Evolutionary conservation across 2,329 filamentous ascomycete genomes (phyloP), one percentile per base, ranked within the genome.

Genomic region (Aspergillus latus): DNA sequence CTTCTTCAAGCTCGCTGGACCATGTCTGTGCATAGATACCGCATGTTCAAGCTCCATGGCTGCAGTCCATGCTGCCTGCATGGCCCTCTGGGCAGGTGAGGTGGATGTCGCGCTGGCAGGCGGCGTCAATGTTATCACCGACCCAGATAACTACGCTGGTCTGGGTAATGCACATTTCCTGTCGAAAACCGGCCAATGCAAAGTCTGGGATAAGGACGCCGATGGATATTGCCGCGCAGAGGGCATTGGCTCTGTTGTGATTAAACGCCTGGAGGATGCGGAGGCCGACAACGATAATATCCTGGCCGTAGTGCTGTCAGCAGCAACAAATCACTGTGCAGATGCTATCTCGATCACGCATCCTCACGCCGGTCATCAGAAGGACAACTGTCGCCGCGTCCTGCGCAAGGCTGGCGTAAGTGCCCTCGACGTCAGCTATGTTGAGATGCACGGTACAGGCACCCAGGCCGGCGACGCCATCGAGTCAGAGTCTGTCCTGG

Each of bases 91-190:
- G 82, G 81, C 82, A 2, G 83, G 85, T 49, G 90, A 94, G 62
- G 89, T 86, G 59, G 89, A 94, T 66, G 92, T 87, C 5, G 90
- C 88, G 1, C 84, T 92, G 30, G 88, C 89, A 2, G 90, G 90
- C 54, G 90, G 90, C 57, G 75, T 89, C 8, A 91, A 89, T 52
- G 39, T 70, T 2, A 80, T 92, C 72, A 91, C 88, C 48, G 90
- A 89, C 72, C 87, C 89, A 0, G 88, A 92, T 70, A 88, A 88
- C 76, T 90, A 89, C 74, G 80, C 86, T 3, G 88, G 87, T 62
- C 78, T 92, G 1, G 87, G 84, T 67, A 84, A 87, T 61, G 68
- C 60, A 1, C 58, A 64, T 5, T 70, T 72, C 36, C 49, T 70
- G 1, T 68, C 66, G 2, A 54, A 59, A 6, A 68, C 63, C 0